phyloP scores from a whole-genome alignment of 306 rosid species.

The Castanospermum australe region DNA sequence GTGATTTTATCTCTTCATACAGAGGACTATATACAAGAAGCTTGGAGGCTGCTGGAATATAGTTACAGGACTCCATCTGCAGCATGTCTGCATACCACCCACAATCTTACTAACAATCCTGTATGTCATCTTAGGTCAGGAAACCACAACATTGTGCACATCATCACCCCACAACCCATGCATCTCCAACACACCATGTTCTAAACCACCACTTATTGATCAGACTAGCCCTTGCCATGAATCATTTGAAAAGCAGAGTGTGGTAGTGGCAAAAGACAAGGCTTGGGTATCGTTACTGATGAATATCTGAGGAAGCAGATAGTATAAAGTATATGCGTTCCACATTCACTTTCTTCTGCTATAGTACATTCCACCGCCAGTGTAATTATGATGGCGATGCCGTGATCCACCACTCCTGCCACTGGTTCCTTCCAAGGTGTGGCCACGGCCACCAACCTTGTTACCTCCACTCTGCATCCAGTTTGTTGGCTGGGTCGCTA shows the following conservation, averaged over 20 bases:
- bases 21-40: constrained; percentile 39
- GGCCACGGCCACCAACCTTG: constrained; percentile 61
- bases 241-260: neutral
- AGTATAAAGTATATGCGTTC: constrained; percentile 18
- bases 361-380: constrained; percentile 65
- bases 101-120: constrained; percentile 17
- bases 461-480: constrained; percentile 67
- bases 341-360: constrained; percentile 64
- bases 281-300: neutral
- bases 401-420: constrained; percentile 72
- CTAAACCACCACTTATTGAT: constrained; percentile 5
- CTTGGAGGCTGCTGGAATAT: neutral
- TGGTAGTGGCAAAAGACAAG: neutral
- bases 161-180: constrained; percentile 13
- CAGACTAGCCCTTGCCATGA: neutral
- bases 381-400: constrained; percentile 68
- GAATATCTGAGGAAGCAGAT: constrained; percentile 18
- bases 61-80: constrained; percentile 24
- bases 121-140: constrained; percentile 11
- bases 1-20: constrained; percentile 28
- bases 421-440: constrained; percentile 61
- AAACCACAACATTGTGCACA: constrained; percentile 23
- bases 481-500: constrained; percentile 75
- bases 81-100: constrained; percentile 7
- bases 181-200: constrained; percentile 24